Base-by-base conservation (phyloP, 2,329 filamentous ascomycete species). In the Zymoseptoria pseudotritici region DNA sequence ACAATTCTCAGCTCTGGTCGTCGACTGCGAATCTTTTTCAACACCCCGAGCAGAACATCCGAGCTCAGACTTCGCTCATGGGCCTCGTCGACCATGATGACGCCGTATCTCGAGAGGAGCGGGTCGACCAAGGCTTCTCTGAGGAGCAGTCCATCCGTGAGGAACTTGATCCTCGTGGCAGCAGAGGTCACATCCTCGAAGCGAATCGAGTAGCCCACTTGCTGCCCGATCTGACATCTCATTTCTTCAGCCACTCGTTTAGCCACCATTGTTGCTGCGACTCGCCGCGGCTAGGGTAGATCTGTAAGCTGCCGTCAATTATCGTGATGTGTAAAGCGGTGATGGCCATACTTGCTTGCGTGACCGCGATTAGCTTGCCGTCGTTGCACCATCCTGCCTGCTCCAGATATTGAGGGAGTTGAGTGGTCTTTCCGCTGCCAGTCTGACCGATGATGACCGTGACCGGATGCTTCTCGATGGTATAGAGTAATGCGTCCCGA, bases 41-140 rank as follows among this genome's bases (percentile, higher is more conserved):
- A 75, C 13, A 97, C 78, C 0, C 94, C 93, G 3, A 99, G 82
- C 7, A 97, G 80, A 11, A 99, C 84, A 71, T 99, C 94, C 0
- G 92, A 96, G 73, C 90, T 95, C 61, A 97, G 83, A 54, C 91
- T 96, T 57, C 94, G 83, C 75, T 97, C 93, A 72, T 99, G 94
- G 6, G 93, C 94, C 76, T 97, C 93, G 71, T 99, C 94, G 7
- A 99, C 89, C 91, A 99, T 97, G 68, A 99, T 90, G 52, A 96
- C 88, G 0, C 91, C 95, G 73, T 99, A 99, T 10, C 91, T 84
- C 20, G 90, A 94, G 42, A 99, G 77, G 3, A 97, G 77, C 11
- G 94, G 94, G 74, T 99, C 94, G 3, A 97, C 90, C 4, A 99
- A 82, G 26, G 93, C 94, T 76, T 99, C 94, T 69, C 93, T 82